Percentiles rank a stretch among this genome's conserved stretches.
phyloP scores from a whole-genome alignment of 2,329 filamentous ascomycete genomes.

The Thielaviopsis cerberus region DNA sequence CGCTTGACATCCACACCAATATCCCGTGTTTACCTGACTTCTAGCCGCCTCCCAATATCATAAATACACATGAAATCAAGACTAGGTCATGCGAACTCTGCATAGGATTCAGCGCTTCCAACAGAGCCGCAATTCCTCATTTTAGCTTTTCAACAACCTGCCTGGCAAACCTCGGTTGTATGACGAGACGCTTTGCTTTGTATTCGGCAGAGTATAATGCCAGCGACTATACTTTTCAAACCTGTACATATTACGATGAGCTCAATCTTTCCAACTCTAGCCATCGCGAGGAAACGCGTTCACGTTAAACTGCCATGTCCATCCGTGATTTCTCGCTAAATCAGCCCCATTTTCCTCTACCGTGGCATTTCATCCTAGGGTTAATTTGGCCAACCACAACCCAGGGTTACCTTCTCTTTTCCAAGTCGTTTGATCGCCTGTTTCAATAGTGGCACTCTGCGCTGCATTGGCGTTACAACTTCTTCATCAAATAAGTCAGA shows the following conservation, averaged over 20 bases:
- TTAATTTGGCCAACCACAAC: not conserved
- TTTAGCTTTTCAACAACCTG: not conserved
- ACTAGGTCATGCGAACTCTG: not conserved
- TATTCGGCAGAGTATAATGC: too few species aligned
- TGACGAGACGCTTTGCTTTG: not conserved
- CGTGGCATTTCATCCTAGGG: not conserved
- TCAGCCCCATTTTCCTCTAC: not conserved
- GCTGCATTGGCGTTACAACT: too few species aligned
- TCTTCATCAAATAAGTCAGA: not conserved
- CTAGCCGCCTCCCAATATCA: too few species aligned
- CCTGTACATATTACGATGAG: too few species aligned
- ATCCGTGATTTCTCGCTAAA: too few species aligned
- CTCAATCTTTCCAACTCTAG: too few species aligned
- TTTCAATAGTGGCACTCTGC: not conserved
- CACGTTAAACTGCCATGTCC: too few species aligned
- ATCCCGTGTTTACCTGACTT: too few species aligned
- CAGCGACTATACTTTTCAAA: too few species aligned
- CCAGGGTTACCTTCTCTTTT: not conserved
- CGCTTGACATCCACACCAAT: too few species aligned
- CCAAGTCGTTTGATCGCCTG: not conserved
- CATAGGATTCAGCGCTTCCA: not conserved
- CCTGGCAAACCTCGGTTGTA: too few species aligned
- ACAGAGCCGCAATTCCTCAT: not conserved
- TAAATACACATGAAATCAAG: not conserved
- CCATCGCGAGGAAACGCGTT: too few species aligned